These are phyloP conservation scores for Vaccinium corymbosum DNA, from an alignment of 148 eudicot species.

Conservation along the genomic window DNA sequence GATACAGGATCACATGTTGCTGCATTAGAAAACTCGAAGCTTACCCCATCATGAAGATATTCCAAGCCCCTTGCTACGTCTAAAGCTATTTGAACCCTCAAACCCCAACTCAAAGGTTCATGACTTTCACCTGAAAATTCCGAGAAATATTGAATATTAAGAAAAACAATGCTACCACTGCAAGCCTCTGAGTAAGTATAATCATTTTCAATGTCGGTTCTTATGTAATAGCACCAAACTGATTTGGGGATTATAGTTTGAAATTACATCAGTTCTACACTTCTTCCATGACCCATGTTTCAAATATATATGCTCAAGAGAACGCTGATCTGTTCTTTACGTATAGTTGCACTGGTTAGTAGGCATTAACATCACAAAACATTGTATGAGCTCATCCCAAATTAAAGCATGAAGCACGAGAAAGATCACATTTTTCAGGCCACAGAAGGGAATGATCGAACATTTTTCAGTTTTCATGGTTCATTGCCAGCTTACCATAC, in stretches of 20 bases:
- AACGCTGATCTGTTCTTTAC: too few relatives aligned
- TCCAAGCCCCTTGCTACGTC: conserved; percentile 94
- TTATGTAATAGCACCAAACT: not conserved
- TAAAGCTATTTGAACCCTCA: conserved; percentile 74
- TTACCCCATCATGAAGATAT: conserved; percentile 97
- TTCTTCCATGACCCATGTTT: not conserved
- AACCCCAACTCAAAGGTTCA: conserved; percentile 69
- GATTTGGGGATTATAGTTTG: not conserved
- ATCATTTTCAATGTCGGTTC: not conserved
- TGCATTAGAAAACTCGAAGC: not conserved
- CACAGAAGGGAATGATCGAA: not conserved
- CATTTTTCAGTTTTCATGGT: not conserved
- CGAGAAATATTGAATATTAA: too few relatives aligned
- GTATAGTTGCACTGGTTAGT: too few relatives aligned
- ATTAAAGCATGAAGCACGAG: not conserved
- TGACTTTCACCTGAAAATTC: conserved; percentile 53
- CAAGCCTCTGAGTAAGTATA: not conserved
- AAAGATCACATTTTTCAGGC: not conserved
- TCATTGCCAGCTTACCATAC: conserved; percentile 52
- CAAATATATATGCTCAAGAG: not conserved
- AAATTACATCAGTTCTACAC: not conserved
- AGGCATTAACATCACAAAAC: not conserved
- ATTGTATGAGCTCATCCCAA: too few relatives aligned
- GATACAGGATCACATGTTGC: not conserved
- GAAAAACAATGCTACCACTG: not conserved